Evolutionary conservation across 2,329 filamentous ascomycete genomes (phyloP), one percentile per base, ranked within the genome.

Genomic region (Podosphaera xanthii): DNA sequence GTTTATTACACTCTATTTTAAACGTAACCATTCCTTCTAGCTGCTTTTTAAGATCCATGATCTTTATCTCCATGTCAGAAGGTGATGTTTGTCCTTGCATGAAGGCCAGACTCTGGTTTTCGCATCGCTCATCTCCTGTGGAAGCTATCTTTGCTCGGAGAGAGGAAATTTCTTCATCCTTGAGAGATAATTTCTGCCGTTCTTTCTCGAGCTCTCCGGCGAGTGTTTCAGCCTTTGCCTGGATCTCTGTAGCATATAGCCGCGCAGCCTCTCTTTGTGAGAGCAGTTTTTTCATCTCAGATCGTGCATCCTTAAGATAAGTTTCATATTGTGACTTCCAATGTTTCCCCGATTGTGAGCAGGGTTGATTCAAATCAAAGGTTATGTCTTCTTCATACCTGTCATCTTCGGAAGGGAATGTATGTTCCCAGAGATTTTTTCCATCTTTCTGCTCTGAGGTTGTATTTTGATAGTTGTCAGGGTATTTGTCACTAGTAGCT

Each of bases 211-310:
- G 75, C 65, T 81, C 79, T 61, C 81, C 78, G 31, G 77, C 76
- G 57, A 90, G 71, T 59, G 84, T 77, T 34, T 79, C 76, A 31
- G 83, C 82, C 69, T 89, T 83, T 22, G 76, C 74, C 66, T 91
- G 86, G 70, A 89, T 90, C 71, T 84, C 80, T 68, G 83, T 82
- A 50, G 86, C 86, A 67, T 84, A 90, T 59, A 82, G 83, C 71
- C 87, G 90, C 60, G 86, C 84, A 62, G 87, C 75, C 67, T 86
- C 80, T 73, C 89, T 87, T 74, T 89, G 90, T 67, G 80, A 81
- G 67, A 90, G 77, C 67, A 91, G 75, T 72, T 84, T 87, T 72
- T 82, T 82, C 75, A 89, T 83, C 69, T 90, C 84, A 50, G 75
- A 77, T 69, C 80, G 81, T 62, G 85, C 86, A 62, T 85, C 83